Percentiles rank a stretch among this genome's conserved stretches.
phyloP scores from a whole-genome alignment of 345 rosid genomes.

The Murraya koenigii region DNA sequence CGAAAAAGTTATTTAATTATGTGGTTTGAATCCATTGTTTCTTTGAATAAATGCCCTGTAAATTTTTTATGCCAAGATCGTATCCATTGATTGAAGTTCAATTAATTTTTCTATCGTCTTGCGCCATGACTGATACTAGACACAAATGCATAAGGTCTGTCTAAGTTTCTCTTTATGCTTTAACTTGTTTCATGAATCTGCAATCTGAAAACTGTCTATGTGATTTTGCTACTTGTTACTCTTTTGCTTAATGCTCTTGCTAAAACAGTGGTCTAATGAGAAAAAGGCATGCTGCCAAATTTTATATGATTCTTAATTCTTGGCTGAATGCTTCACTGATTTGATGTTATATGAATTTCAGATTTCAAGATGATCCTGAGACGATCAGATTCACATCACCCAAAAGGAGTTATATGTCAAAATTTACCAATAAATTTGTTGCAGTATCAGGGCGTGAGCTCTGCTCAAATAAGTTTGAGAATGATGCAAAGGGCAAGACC shows the following conservation, averaged over 20 bases:
- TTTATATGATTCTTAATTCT: not conserved
- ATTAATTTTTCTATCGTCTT: not conserved
- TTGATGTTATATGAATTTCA: conserved; percentile 20
- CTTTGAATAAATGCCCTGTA: not conserved
- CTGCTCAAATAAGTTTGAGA: not conserved
- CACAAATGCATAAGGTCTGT: conserved; percentile 34
- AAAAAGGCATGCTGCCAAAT: not conserved
- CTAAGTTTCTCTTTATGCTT: not conserved
- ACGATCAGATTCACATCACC: conserved; percentile 3
- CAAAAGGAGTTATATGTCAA: conserved; percentile 1
- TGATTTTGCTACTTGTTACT: not conserved
- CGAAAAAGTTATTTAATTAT: conserved; percentile 1
- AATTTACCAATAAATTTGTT: conserved; percentile 14
- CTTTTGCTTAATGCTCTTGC: not conserved
- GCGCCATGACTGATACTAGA: conserved; percentile 30
- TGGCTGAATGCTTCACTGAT: not conserved
- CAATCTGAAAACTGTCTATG: not conserved
- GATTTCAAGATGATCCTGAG: conserved; percentile 35
- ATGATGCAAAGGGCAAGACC: conserved; percentile 17
- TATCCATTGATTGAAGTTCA: conserved; percentile 9
- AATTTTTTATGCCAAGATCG: conserved; percentile 16
- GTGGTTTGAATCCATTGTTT: conserved; percentile 5
- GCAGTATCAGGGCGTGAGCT: conserved; percentile 13
- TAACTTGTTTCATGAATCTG: not conserved
- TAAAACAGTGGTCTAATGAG: not conserved